Conservation (phyloP, 2,329 filamentous ascomycete genomes). For the Stachybotrys echinatus region DNA sequence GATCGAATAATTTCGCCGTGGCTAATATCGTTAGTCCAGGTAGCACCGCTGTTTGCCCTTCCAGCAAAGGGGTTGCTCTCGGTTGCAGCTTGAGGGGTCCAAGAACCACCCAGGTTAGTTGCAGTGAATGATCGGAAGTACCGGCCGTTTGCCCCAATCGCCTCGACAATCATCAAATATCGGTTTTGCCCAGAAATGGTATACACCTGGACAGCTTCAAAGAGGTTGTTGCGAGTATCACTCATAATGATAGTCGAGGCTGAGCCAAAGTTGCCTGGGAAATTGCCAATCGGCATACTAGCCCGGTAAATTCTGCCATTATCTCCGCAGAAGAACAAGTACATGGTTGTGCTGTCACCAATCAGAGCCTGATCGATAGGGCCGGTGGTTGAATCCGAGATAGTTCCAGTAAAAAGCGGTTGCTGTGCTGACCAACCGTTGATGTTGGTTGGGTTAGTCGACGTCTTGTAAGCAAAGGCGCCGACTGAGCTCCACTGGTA, state of each 20-base stretch:
- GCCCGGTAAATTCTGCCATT: slow-evolving; percentile 61
- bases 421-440: slow-evolving; percentile 50
- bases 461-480: slow-evolving; percentile 54
- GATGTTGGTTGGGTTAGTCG: slow-evolving; percentile 48
- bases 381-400: slow-evolving; percentile 44
- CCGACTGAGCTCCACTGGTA: slow-evolving; percentile 54
- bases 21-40: slow-evolving; percentile 62
- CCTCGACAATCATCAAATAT: slow-evolving; percentile 63
- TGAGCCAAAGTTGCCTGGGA: slow-evolving; percentile 54
- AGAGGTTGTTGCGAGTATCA: slow-evolving; percentile 50
- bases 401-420: slow-evolving; percentile 50
- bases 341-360: slow-evolving; percentile 54
- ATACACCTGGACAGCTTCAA: slow-evolving; percentile 63
- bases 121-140: slow-evolving; percentile 64
- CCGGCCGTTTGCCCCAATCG: slow-evolving; percentile 49
- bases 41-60: slow-evolving; percentile 55
- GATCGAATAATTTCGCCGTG: slow-evolving; percentile 55
- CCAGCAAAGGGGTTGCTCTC: slow-evolving; percentile 59
- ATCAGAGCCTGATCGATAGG: slow-evolving; percentile 59
- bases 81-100: slow-evolving; percentile 49
- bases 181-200: slow-evolving; percentile 44
- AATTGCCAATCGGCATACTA: slow-evolving; percentile 55
- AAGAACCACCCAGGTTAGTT: slow-evolving; percentile 45
- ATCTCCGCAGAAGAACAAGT: slow-evolving; percentile 61
- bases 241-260: slow-evolving; percentile 42